Evolutionary conservation across 2,329 filamentous ascomycete species (phyloP).

Genomic region (Pleoardoris graminearum): DNA sequence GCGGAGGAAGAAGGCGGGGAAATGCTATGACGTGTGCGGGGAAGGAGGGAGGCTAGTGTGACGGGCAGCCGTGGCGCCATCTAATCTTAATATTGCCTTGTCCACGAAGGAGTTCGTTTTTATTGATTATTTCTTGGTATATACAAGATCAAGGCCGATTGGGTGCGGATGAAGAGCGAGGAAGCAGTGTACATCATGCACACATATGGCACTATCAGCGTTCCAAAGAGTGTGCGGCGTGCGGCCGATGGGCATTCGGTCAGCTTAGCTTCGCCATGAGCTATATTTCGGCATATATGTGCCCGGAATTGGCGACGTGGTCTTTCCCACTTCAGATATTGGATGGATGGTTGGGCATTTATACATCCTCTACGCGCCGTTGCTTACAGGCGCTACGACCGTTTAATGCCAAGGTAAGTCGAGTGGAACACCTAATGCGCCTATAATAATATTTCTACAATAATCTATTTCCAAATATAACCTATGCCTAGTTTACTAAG

Average conservation of each 20-base stretch:
- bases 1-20: neutral
- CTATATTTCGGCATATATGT: constrained; percentile 85
- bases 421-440: constrained; percentile 84
- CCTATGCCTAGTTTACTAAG: too few relatives aligned
- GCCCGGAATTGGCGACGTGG: constrained; percentile 70
- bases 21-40: neutral
- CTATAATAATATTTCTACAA: too few relatives aligned
- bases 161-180: constrained; percentile 75
- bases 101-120: too few relatives aligned
- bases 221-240: constrained; percentile 80
- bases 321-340: constrained; percentile 81
- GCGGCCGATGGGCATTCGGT: constrained; percentile 87
- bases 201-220: constrained; percentile 78
- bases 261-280: constrained; percentile 79
- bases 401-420: constrained; percentile 92
- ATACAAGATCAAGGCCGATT: constrained; percentile 66
- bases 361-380: constrained; percentile 87
- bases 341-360: constrained; percentile 80
- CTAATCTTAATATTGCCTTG: too few relatives aligned
- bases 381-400: constrained; percentile 82
- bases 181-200: constrained; percentile 91
- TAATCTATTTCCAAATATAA: too few relatives aligned
- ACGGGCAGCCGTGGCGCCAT: too few relatives aligned
- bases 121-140: too few relatives aligned
- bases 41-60: too few relatives aligned